phyloP scores from a whole-genome alignment of 805 yeast genomes.

The Nakazawaea anatomiae region DNA sequence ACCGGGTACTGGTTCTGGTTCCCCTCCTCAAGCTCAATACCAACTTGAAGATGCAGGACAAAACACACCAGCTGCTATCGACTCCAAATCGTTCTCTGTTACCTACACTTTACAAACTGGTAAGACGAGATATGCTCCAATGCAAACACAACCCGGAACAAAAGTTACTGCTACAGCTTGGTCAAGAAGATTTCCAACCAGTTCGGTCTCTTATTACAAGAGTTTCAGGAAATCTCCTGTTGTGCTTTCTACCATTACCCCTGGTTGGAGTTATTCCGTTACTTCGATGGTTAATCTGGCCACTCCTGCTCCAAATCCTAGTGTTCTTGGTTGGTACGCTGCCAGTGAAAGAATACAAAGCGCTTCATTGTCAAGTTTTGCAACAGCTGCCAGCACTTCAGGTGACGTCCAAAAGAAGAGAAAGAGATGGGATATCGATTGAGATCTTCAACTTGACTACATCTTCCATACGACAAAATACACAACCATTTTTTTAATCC shows the following conservation, averaged over 20 bases:
- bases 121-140: conserved; percentile 75
- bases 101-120: conserved; percentile 82
- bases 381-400: not conserved
- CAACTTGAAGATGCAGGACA: conserved; percentile 19
- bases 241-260: conserved; percentile 64
- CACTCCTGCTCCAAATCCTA: conserved; percentile 63
- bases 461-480: no score
- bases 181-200: conserved; percentile 61
- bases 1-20: conserved; percentile 41
- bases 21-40: conserved; percentile 36
- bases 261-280: conserved; percentile 75
- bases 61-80: conserved; percentile 36
- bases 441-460: not conserved
- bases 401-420: conserved; percentile 19
- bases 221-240: conserved; percentile 38
- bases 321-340: conserved; percentile 56
- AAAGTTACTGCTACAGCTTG: conserved; percentile 61
- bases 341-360: conserved; percentile 46
- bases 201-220: conserved; percentile 57
- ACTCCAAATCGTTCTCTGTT: conserved; percentile 51
- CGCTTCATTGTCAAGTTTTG: conserved; percentile 15
- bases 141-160: conserved; percentile 85
- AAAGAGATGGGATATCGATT: conserved; percentile 26
- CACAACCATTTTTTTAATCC: no score
- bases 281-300: conserved; percentile 65